Evolutionary conservation across 495 filamentous ascomycete species (phyloP).

Genomic region (Bacidia rubella): DNA sequence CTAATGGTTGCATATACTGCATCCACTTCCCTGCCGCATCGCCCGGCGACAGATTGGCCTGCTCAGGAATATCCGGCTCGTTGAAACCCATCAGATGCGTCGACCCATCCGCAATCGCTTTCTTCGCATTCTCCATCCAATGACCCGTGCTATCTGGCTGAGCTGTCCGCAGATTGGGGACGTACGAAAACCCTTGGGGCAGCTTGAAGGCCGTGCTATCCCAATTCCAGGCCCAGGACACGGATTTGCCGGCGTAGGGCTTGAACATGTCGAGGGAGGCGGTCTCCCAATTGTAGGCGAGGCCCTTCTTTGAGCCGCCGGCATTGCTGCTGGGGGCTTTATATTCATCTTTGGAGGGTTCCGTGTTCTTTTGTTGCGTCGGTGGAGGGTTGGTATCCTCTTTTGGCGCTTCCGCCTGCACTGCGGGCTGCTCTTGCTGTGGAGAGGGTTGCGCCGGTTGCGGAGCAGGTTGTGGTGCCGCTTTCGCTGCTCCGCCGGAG

Average conservation of each 20-base stretch:
- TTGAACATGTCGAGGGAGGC: constrained; percentile 11
- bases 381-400: constrained; percentile 6
- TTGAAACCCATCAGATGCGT: constrained; percentile 65
- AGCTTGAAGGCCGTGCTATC: constrained; percentile 30
- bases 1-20: constrained; percentile 56
- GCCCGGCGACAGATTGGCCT: constrained; percentile 51
- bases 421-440: constrained; percentile 15
- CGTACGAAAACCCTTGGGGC: constrained; percentile 41
- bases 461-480: constrained; percentile 6
- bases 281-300: constrained; percentile 15
- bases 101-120: constrained; percentile 15
- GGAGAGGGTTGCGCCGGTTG: constrained; percentile 15
- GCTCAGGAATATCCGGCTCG: constrained; percentile 59
- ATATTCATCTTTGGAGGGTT: neutral
- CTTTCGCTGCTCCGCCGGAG: constrained; percentile 11
- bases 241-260: neutral
- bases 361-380: constrained; percentile 6
- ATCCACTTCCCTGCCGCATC: constrained; percentile 48
- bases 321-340: constrained; percentile 7
- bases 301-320: constrained; percentile 12
- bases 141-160: constrained; percentile 22
- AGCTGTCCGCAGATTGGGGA: constrained; percentile 62
- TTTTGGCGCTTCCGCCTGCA: constrained; percentile 13
- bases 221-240: constrained; percentile 50
- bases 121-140: constrained; percentile 45